phyloP scores from a whole-genome alignment of 2,329 filamentous ascomycete species.

The Sporothrix variecibatus region DNA sequence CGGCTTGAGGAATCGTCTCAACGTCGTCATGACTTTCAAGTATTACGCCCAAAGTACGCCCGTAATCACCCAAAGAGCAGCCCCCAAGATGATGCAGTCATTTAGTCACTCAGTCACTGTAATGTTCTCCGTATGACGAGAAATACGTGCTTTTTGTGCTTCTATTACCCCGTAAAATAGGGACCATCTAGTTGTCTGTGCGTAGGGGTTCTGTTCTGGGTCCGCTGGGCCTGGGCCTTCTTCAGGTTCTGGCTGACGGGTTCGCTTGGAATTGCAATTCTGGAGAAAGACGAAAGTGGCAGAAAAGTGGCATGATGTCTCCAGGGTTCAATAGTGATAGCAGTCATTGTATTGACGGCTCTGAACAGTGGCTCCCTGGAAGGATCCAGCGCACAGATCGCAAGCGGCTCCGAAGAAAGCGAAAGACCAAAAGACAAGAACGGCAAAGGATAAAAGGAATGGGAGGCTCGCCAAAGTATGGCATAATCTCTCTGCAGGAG shows the following conservation, averaged over 20 bases:
- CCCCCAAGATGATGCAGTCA: neutral
- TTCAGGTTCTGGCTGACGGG: neutral
- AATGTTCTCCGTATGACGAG: neutral
- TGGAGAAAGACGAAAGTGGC: neutral
- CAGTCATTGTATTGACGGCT: neutral
- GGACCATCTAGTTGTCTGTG: neutral
- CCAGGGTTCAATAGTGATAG: neutral
- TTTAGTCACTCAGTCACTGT: neutral
- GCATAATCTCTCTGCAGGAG: neutral
- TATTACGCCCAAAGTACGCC: neutral
- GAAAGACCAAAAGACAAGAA: neutral
- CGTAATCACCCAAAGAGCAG: neutral
- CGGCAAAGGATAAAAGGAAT: neutral
- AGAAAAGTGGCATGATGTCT: neutral
- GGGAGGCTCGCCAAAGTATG: neutral
- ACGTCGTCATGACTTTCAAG: neutral
- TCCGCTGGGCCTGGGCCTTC: neutral
- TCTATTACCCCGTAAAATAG: neutral
- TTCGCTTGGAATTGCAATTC: neutral
- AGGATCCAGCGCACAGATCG: constrained; percentile 1
- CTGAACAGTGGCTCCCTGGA: neutral
- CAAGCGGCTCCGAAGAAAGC: neutral
- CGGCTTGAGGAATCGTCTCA: neutral
- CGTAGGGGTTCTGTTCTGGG: neutral
- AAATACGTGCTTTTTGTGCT: neutral